Percentiles rank a stretch among this genome's conserved stretches.
Conservation (phyloP, 2,329 filamentous ascomycete genomes). For the Orbilia brochopaga region DNA sequence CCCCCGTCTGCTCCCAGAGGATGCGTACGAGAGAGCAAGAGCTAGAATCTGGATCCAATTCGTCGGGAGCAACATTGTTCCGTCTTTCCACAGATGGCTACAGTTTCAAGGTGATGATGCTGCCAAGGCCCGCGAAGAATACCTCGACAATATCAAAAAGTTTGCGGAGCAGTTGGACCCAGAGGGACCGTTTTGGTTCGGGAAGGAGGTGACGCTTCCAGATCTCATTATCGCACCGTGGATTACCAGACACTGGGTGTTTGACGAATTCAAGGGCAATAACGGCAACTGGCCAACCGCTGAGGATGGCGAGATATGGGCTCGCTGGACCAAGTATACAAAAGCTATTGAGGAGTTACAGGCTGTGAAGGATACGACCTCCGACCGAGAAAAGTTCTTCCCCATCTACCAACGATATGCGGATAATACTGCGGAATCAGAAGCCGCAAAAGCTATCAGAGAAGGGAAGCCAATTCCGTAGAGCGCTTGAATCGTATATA, state of each 20-base stretch:
- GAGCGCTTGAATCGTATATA: conserved; percentile 44
- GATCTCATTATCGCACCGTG: conserved; percentile 76
- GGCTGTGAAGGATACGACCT: conserved; percentile 72
- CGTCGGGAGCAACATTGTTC: conserved; percentile 70
- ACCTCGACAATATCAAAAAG: conserved; percentile 66
- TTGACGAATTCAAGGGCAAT: conserved; percentile 75
- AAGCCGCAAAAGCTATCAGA: conserved; percentile 69
- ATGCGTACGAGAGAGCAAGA: conserved; percentile 69
- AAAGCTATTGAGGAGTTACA: conserved; percentile 66
- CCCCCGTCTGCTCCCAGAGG: conserved; percentile 64
- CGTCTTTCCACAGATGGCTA: conserved; percentile 70
- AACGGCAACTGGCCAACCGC: conserved; percentile 60
- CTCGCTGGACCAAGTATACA: conserved; percentile 70
- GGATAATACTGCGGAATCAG: conserved; percentile 68
- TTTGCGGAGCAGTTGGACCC: conserved; percentile 69
- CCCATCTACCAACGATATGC: conserved; percentile 72
- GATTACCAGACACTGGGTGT: conserved; percentile 73
- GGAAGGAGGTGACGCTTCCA: conserved; percentile 68
- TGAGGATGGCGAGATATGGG: conserved; percentile 67
- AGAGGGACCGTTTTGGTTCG: conserved; percentile 71
- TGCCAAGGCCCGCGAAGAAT: conserved; percentile 63
- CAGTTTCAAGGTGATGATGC: conserved; percentile 65
- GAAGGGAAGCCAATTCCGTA: conserved; percentile 69
- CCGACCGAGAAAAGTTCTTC: conserved; percentile 70
- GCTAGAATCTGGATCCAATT: conserved; percentile 78